phyloP scores from a whole-genome alignment of 1,139 yeast species.

The Pneumocystis oryctolagi region DNA sequence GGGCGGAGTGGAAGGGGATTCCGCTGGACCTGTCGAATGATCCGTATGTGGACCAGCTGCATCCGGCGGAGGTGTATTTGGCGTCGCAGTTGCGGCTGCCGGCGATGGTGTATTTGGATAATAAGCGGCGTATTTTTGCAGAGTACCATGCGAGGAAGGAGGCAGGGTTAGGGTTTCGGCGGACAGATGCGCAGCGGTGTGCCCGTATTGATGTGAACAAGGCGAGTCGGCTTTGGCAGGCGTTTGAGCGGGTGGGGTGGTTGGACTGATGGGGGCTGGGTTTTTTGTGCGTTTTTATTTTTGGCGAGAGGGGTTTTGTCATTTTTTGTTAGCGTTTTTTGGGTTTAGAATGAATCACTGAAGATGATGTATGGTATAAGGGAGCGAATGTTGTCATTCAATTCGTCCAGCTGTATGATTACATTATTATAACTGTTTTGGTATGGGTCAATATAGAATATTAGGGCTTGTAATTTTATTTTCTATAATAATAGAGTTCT shows the following conservation, averaged over 20 bases:
- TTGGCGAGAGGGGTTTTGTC: too few species aligned
- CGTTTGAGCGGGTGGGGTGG: conserved; percentile 94
- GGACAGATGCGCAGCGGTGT: conserved; percentile 96
- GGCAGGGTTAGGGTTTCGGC: conserved; percentile 69
- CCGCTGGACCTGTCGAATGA: conserved; percentile 80
- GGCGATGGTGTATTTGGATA: conserved; percentile 73
- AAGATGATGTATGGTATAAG: too few species aligned
- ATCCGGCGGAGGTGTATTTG: conserved; percentile 79
- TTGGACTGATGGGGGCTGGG: too few species aligned
- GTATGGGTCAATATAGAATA: too few species aligned
- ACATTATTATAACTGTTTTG: too few species aligned
- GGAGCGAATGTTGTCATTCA: too few species aligned
- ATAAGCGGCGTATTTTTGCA: conserved; percentile 74
- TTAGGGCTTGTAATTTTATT: too few species aligned
- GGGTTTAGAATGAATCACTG: too few species aligned
- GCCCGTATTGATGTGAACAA: conserved; percentile 94
- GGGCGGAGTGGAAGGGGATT: conserved; percentile 95
- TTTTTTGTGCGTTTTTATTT: too few species aligned
- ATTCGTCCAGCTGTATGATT: too few species aligned
- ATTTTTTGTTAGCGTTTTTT: too few species aligned
- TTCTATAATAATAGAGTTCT: too few species aligned
- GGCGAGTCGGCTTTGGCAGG: conserved; percentile 82
- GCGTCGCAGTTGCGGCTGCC: conserved; percentile 86
- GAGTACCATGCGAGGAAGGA: conserved; percentile 73
- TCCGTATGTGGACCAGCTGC: conserved; percentile 55